phyloP scores from a whole-genome alignment of 768 basidiomycete species.

The Lactarius hengduanensis region DNA sequence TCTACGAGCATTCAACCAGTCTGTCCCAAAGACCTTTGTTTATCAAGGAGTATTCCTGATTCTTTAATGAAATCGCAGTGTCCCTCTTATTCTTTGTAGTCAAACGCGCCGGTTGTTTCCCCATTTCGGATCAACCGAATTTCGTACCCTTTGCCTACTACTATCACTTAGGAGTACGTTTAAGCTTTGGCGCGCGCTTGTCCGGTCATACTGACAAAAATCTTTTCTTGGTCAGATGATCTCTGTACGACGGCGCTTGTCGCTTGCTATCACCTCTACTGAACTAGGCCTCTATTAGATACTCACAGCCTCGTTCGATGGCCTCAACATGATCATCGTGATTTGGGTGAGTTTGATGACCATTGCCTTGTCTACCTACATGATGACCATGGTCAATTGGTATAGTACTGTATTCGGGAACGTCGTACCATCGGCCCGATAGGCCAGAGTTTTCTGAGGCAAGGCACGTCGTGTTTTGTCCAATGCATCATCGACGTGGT shows the following conservation, averaged over 20 bases:
- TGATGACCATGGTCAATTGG: neutral
- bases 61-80: slow-evolving; percentile 10
- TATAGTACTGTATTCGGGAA: slow-evolving; percentile 20
- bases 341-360: slow-evolving; percentile 1
- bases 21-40: neutral
- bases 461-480: slow-evolving; percentile 17
- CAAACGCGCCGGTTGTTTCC: slow-evolving; percentile 13
- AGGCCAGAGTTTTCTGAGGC: slow-evolving; percentile 23
- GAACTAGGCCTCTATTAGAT: neutral
- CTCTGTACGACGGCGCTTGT: slow-evolving; percentile 7
- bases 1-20: slow-evolving; percentile 5
- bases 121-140: slow-evolving; percentile 8
- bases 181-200: neutral
- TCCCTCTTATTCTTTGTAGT: neutral
- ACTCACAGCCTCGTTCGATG: slow-evolving; percentile 13
- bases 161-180: slow-evolving; percentile 24
- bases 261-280: neutral
- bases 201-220: neutral
- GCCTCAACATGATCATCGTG: slow-evolving; percentile 18
- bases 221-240: slow-evolving; percentile 5
- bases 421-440: slow-evolving; percentile 17
- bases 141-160: neutral
- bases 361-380: neutral
- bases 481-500: neutral
- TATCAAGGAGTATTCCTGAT: neutral